These are phyloP conservation scores for Lactarius hengduanensis DNA, from an alignment of 768 basidiomycete species.

Conservation along the genomic window DNA sequence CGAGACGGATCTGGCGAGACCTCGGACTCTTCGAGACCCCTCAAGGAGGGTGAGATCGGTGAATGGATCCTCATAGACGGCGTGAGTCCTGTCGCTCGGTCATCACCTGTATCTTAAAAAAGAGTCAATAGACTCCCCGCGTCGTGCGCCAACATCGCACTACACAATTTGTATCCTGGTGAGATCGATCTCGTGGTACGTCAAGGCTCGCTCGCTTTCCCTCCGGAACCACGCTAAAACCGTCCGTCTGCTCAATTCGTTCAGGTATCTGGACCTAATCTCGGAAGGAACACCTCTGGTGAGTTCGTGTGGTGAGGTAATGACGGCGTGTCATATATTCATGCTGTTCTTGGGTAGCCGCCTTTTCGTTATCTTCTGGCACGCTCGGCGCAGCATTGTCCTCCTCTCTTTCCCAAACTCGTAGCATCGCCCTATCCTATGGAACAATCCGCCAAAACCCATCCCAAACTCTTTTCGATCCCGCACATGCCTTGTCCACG, in stretches of 20 bases:
- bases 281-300: slow-evolving; percentile 84
- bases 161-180: slow-evolving; percentile 84
- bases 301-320: slow-evolving; percentile 29
- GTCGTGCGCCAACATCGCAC: slow-evolving; percentile 85
- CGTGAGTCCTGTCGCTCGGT: slow-evolving; percentile 42
- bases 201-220: slow-evolving; percentile 18
- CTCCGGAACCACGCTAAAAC: not conserved
- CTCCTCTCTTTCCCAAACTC: slow-evolving; percentile 60
- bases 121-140: slow-evolving; percentile 71
- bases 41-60: slow-evolving; percentile 73
- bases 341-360: slow-evolving; percentile 47
- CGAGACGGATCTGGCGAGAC: slow-evolving; percentile 69
- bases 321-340: slow-evolving; percentile 7
- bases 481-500: slow-evolving; percentile 69
- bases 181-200: slow-evolving; percentile 87
- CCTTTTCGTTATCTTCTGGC: slow-evolving; percentile 87
- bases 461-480: slow-evolving; percentile 59
- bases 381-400: slow-evolving; percentile 91
- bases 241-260: slow-evolving; percentile 44
- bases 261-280: slow-evolving; percentile 83
- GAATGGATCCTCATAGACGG: slow-evolving; percentile 94
- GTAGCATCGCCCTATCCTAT: slow-evolving; percentile 87
- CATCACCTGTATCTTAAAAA: slow-evolving; percentile 4
- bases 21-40: slow-evolving; percentile 56
- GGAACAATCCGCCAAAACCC: slow-evolving; percentile 56